Conservation (phyloP, 106 monocot species). For the Dendrobium chrysotoxum region DNA sequence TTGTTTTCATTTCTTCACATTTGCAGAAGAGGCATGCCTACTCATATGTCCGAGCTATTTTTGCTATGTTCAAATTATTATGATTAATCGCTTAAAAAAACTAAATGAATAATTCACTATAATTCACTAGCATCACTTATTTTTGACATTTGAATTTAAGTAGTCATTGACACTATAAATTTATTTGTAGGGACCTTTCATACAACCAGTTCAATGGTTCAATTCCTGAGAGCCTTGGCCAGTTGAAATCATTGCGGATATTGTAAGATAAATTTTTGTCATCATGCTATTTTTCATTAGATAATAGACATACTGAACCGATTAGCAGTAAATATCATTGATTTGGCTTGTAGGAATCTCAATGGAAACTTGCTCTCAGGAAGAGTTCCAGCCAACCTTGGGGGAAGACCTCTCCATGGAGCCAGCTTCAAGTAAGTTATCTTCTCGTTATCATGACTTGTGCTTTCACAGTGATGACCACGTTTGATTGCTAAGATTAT, state of each 20-base stretch:
- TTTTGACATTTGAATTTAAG: not conserved
- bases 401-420: slow-evolving; percentile 90
- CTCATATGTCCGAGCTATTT: not conserved
- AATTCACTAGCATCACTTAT: not conserved
- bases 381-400: slow-evolving; percentile 80
- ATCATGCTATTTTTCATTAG: not conserved
- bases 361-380: slow-evolving; percentile 88
- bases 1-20: not conserved
- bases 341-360: slow-evolving; percentile 62
- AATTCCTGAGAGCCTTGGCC: slow-evolving; percentile 81
- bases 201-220: slow-evolving; percentile 88
- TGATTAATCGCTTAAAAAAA: not conserved
- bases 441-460: not conserved
- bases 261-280: slow-evolving; percentile 41
- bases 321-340: not conserved
- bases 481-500: no score
- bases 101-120: not conserved
- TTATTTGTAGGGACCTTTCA: slow-evolving; percentile 68
- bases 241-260: slow-evolving; percentile 49
- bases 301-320: not conserved
- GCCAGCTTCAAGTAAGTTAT: slow-evolving; percentile 89
- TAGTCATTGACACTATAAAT: not conserved
- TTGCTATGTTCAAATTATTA: not conserved
- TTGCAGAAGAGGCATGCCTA: not conserved
- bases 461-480: not conserved